Evolutionary conservation across 139 green algal species (phyloP).

Genomic region (Eudorina sp.): DNA sequence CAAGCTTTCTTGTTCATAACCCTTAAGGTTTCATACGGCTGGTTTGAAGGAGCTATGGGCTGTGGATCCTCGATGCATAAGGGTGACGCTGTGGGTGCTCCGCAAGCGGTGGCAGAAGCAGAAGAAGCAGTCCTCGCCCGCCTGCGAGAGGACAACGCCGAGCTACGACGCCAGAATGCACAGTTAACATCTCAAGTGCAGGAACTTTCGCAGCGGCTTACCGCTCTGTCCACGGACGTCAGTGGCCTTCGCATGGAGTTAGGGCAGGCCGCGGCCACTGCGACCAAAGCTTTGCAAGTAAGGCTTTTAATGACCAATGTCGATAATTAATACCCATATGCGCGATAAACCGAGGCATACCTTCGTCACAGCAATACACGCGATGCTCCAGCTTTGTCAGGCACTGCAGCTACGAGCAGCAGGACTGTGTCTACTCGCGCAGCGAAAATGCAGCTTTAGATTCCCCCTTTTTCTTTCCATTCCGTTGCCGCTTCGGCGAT

Average conservation of each 20-base stretch:
- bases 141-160: slow-evolving; percentile 7
- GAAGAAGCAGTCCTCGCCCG: background rate
- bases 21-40: no score
- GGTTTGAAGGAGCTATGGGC: background rate
- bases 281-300: slow-evolving; percentile 27
- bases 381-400: no score
- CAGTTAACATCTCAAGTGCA: background rate
- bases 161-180: slow-evolving; percentile 23
- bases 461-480: no score
- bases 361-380: no score
- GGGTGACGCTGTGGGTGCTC: background rate
- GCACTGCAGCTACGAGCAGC: no score
- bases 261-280: background rate
- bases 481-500: no score
- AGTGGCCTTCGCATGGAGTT: background rate
- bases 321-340: no score
- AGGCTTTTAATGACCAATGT: no score
- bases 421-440: no score
- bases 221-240: background rate
- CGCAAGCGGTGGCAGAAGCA: slow-evolving; percentile 34
- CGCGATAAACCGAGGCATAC: no score
- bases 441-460: no score
- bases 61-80: slow-evolving; percentile 3
- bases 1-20: no score
- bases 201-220: background rate